Conservation (phyloP, 192 early-diverging fungal genomes). For the Paraglomus brasilianum region DNA sequence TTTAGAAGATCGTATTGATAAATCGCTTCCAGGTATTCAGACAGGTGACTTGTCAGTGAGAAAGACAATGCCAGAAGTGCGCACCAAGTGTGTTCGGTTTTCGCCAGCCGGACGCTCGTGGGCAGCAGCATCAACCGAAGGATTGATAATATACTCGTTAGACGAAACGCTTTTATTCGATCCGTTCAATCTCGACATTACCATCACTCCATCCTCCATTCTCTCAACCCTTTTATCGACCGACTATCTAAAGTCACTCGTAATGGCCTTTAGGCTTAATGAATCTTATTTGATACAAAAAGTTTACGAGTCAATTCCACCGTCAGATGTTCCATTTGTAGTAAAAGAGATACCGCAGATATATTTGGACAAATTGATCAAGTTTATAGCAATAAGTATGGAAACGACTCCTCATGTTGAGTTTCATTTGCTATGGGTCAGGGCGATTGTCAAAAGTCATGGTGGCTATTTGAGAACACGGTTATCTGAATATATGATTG, state of each 20-base stretch:
- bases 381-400: conserved; percentile 76
- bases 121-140: conserved; percentile 96
- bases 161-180: conserved; percentile 94
- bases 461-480: conserved; percentile 69
- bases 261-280: conserved; percentile 94
- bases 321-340: conserved; percentile 70
- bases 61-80: conserved; percentile 72
- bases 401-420: conserved; percentile 84
- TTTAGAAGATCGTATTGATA: conserved; percentile 78
- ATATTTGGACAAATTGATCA: conserved; percentile 83
- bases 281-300: conserved; percentile 73
- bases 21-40: conserved; percentile 83
- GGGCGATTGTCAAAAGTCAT: conserved; percentile 72
- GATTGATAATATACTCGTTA: conserved; percentile 91
- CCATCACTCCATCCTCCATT: conserved; percentile 90
- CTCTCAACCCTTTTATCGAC: conserved; percentile 67
- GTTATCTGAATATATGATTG: conserved; percentile 62
- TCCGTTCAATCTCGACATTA: conserved; percentile 96
- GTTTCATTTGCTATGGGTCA: conserved; percentile 85
- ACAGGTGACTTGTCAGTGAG: conserved; percentile 82
- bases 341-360: conserved; percentile 80
- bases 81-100: conserved; percentile 85
- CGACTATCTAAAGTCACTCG: conserved; percentile 84
- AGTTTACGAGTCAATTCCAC: conserved; percentile 80
- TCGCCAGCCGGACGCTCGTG: conserved; percentile 93